Percentiles rank a stretch among this genome's conserved stretches.
Conservation (phyloP, 2,329 filamentous ascomycete genomes). For the Metarhizium sp. region DNA sequence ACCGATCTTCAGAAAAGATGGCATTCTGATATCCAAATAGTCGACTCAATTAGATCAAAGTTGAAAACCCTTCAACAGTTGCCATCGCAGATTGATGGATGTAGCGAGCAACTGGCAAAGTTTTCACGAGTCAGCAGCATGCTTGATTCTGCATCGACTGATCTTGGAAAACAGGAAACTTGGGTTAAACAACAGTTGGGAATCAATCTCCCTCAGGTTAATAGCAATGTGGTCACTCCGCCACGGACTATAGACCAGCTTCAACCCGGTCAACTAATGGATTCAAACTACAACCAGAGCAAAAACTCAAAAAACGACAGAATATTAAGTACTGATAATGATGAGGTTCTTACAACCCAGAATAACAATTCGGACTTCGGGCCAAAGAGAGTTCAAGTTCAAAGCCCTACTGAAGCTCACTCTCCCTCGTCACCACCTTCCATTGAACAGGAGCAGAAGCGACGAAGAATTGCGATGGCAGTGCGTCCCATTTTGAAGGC, state of each 20-base stretch:
- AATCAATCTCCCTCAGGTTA: not conserved
- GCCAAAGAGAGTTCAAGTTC: conserved; percentile 6
- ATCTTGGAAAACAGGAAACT: conserved; percentile 16
- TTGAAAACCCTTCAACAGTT: conserved; percentile 14
- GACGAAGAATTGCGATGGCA: conserved; percentile 19
- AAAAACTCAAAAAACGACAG: not conserved
- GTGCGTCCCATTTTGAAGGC: conserved; percentile 26
- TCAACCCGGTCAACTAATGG: not conserved
- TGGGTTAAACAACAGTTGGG: conserved; percentile 20
- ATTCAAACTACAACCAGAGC: not conserved
- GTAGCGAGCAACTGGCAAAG: conserved; percentile 15
- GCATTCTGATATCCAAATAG: conserved; percentile 17
- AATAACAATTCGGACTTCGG: not conserved
- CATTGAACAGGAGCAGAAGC: conserved; percentile 25
- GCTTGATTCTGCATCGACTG: conserved; percentile 19
- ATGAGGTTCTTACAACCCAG: not conserved
- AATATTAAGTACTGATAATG: not conserved
- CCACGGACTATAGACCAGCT: not conserved
- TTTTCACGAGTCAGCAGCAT: conserved; percentile 17
- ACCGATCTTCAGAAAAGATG: conserved; percentile 15
- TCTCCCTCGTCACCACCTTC: conserved; percentile 20
- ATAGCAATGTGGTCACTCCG: not conserved
- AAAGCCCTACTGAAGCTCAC: conserved; percentile 7
- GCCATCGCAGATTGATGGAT: conserved; percentile 15
- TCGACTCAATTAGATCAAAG: conserved; percentile 16